Evolutionary conservation across 331 rosid species (phyloP).

Genomic region (Quercus lobata): DNA sequence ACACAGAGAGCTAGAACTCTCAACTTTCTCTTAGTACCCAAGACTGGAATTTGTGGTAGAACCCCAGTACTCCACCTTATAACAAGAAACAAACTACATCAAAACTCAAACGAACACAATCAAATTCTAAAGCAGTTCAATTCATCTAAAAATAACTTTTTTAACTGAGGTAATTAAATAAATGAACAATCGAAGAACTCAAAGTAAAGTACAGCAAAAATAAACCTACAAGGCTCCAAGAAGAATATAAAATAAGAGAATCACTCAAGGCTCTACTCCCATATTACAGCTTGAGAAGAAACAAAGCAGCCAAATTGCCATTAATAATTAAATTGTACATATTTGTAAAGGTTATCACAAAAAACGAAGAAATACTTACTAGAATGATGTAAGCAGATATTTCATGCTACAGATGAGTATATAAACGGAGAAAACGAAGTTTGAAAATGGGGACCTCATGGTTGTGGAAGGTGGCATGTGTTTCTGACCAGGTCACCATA

Average conservation of each 20-base stretch:
- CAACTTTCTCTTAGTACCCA: slow-evolving; percentile 23
- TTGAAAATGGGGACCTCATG: too few relatives aligned
- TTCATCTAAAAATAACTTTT: neutral
- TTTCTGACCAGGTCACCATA: slow-evolving; percentile 25
- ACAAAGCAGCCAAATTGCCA: slow-evolving; percentile 15
- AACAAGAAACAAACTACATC: slow-evolving; percentile 12
- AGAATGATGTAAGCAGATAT: neutral
- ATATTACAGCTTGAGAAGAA: slow-evolving; percentile 3
- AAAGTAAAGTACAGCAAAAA: neutral
- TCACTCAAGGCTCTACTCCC: neutral
- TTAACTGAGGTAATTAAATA: neutral
- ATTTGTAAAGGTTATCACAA: neutral
- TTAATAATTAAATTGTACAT: neutral
- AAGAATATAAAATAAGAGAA: neutral
- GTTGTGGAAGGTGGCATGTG: too few relatives aligned
- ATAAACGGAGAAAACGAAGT: too few relatives aligned
- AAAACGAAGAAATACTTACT: slow-evolving; percentile 12
- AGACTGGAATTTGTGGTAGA: slow-evolving; percentile 1
- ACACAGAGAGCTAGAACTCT: slow-evolving; percentile 19
- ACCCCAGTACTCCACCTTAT: slow-evolving; percentile 23
- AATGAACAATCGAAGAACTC: neutral
- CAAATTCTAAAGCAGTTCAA: slow-evolving; percentile 12
- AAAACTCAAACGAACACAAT: neutral
- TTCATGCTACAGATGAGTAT: too few relatives aligned
- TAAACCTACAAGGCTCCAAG: neutral